Base-by-base conservation (phyloP, 768 basidiomycete species). In the Calocybe indica region DNA sequence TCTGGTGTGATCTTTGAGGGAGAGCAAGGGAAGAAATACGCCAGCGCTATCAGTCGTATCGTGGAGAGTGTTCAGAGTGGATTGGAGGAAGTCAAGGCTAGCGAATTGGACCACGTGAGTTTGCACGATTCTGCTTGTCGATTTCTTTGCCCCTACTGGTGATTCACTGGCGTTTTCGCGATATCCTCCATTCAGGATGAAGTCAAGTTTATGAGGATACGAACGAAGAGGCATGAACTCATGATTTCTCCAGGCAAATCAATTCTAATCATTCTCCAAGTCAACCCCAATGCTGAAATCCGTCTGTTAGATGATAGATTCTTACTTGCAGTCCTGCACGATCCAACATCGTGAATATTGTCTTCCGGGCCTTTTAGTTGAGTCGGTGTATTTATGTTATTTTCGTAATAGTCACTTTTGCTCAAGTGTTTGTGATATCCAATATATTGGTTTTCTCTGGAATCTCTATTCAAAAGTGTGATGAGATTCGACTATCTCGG, bases 161-260 rank as follows among this genome's bases (percentile, higher is more conserved):
- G 9, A 37, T 45, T 43, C 10, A 35, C 13, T 34, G 29, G 31
- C 37, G 12, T 6, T 22, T 7, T 3, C 6, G 29, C 13, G 10
- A 6, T 12, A 31, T 13, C 43, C 13, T 33, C 29, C 28, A 7
- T 46, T 3, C 54, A 94, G 91, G 92, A 94, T 60, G 85, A 90
- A 22, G 74, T 95, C 39, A 79, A 81, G 50, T 90, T 95, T 58
- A 82, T 96, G 79, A 72, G 92, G 49, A 92, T 95, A 67, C 79
- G 93, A 42, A 95, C 93, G 49, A 89, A 81, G 61, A 77, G 87
- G 44, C 93, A 96, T 62, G 93, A 95, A 60, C 72, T 96, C 48
- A 88, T 96, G 85, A 92, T 96, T 51, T 90, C 93, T 2, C 93
- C 93, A 48, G 88, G 93, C 91, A 45, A 29, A 84, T 59, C 6